Percentiles rank a stretch among this genome's conserved stretches.
These are phyloP conservation scores for Candida xiaguanensis DNA, from an alignment of 805 yeast genomes.

Conservation along the genomic window DNA sequence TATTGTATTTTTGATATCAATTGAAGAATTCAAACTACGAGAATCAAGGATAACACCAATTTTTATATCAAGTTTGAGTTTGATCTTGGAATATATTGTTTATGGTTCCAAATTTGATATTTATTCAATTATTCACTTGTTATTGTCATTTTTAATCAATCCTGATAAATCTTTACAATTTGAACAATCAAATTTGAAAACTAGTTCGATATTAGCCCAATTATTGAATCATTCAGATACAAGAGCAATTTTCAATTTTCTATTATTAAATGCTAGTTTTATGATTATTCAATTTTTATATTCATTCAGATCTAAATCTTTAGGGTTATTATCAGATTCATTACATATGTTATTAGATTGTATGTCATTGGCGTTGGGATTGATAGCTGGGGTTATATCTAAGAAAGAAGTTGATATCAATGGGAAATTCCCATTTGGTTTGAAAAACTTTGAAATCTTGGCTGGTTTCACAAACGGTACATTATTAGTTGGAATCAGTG, in stretches of 20 bases:
- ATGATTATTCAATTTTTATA: constrained; percentile 93
- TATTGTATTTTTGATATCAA: constrained; percentile 20
- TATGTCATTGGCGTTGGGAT: constrained; percentile 81
- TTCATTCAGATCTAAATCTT: constrained; percentile 87
- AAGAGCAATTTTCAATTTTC: constrained; percentile 81
- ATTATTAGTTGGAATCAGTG: constrained; percentile 79
- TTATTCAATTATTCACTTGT: constrained; percentile 1
- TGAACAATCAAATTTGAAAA: background rate
- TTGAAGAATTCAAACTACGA: constrained; percentile 19
- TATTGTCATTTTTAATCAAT: constrained; percentile 17
- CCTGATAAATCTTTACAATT: constrained; percentile 14
- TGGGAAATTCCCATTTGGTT: constrained; percentile 80
- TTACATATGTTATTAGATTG: constrained; percentile 97
- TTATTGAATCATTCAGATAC: constrained; percentile 55
- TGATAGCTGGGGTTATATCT: constrained; percentile 69
- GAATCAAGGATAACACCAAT: constrained; percentile 14
- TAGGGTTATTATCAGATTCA: constrained; percentile 89
- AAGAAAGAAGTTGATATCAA: constrained; percentile 44
- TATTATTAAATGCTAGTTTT: constrained; percentile 81
- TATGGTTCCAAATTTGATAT: constrained; percentile 9
- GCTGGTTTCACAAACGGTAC: constrained; percentile 97
- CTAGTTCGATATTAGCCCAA: constrained; percentile 22
- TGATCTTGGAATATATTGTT: constrained; percentile 20
- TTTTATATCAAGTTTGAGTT: constrained; percentile 16
- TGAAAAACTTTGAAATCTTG: constrained; percentile 79